Evolutionary conservation across 1,284 basidiomycete genomes (phyloP), one percentile per base, ranked within the genome.

Genomic region (Dichomitus squalens): DNA sequence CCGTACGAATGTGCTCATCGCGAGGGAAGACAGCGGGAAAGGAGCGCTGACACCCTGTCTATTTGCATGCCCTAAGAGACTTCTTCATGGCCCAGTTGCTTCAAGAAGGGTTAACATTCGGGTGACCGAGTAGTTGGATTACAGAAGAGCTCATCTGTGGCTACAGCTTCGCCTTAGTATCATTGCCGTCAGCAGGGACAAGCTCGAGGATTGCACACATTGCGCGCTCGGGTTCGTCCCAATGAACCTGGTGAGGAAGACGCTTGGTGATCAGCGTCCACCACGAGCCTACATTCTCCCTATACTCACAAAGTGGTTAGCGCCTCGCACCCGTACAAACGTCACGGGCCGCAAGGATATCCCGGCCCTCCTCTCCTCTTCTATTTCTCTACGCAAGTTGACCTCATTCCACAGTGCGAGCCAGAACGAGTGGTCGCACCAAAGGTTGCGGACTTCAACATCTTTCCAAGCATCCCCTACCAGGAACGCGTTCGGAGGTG

Each of bases 361-460:
- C 12, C 59, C 49, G 2, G 27, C 35, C 36, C 12, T 38, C 21
- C n/a, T 31, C 6, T 29, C 57, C 3, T 39, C 36, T 5, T 39
- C 38, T 4, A 39, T 8, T 25, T 31, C 27, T 23, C 12, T 38
- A 20, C 49, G 25, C 27, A 38, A 39, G 49, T 20, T 40, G 9
- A 6, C 14, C 25, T 18, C 35, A 7, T 18, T 20, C 35, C 38
- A 50, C 25, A 9, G 35, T 33, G 55, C 48, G 31, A 60, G 50
- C 58, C 58, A 63, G 9, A 48, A 27, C 7, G 61, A 58, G 4
- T 27, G 47, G 36, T 60, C 53, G 51, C 55, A 40, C 61, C 61
- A 63, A 35, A 63, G 7, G 6, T 47, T 43, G 14, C 58, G 53
- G 4, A 63, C 48, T 27, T 60, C 53, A 31, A 58, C 51, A 4